Evolutionary conservation across 805 yeast species (phyloP).

Genomic region (Saturnispora halmiae): DNA sequence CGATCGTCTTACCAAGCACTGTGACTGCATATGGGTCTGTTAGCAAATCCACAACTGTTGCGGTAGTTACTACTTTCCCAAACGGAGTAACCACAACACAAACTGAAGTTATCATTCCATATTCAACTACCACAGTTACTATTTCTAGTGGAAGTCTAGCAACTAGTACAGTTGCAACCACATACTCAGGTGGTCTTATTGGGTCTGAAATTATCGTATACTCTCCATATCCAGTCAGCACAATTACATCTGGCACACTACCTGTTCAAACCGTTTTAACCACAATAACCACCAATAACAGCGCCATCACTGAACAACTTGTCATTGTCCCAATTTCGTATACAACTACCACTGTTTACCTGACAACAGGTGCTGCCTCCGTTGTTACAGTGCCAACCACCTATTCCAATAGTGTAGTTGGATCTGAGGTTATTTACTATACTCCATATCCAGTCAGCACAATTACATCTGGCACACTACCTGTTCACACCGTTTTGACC

Average conservation of each 20-base stretch:
- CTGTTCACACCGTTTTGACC: background rate
- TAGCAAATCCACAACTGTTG: background rate
- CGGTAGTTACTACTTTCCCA: background rate
- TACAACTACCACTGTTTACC: too few species aligned
- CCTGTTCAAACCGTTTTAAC: background rate
- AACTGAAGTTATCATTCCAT: background rate
- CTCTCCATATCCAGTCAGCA: background rate
- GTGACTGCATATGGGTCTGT: background rate
- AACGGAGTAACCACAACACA: background rate
- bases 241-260: background rate
- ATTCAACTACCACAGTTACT: background rate
- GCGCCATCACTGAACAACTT: background rate
- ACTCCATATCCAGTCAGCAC: too few species aligned
- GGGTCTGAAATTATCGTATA: background rate
- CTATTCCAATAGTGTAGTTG: too few species aligned
- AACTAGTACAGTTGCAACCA: background rate
- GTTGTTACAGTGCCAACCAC: too few species aligned
- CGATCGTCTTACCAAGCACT: background rate
- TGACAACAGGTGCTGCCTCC: too few species aligned
- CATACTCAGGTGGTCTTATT: background rate
- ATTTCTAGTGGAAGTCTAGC: background rate
- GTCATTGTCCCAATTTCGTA: background rate
- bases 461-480: background rate
- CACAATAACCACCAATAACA: background rate
- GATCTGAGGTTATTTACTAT: too few species aligned